Evolutionary conservation across 2,329 filamentous ascomycete genomes (phyloP).

Genomic region (Chaetomiaceae sp.): DNA sequence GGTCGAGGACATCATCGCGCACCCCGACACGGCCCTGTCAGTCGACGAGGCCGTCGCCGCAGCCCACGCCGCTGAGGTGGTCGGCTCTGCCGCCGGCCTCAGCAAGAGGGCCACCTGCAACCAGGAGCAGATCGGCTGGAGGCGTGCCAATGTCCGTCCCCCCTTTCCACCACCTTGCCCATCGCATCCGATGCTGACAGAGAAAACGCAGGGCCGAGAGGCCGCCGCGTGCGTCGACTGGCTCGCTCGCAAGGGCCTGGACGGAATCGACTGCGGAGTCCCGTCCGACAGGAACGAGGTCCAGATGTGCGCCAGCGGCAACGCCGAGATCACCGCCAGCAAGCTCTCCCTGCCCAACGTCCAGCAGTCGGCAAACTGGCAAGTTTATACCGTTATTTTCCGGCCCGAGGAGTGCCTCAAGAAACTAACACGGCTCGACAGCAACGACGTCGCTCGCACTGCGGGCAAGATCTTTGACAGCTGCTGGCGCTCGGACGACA

Average conservation of each 20-base stretch:
- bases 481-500: constrained; percentile 3
- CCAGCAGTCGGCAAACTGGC: not conserved
- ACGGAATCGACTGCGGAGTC: not conserved
- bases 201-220: not conserved
- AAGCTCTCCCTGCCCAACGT: too few relatives aligned
- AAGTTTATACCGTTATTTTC: not conserved
- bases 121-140: not conserved
- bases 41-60: constrained; percentile 5
- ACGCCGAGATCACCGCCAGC: not conserved
- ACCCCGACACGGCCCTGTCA: constrained; percentile 9
- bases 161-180: not conserved
- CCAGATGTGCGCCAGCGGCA: not conserved
- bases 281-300: not conserved
- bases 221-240: not conserved
- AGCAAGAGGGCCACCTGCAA: not conserved
- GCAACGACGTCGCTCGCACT: constrained; percentile 7
- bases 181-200: not conserved
- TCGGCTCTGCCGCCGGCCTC: constrained; percentile 1
- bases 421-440: not conserved
- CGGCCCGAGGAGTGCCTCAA: not conserved
- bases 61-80: not conserved
- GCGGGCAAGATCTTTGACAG: not conserved
- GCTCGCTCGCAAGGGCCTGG: not conserved
- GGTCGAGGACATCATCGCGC: constrained; percentile 12
- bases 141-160: not conserved